A percentile compares a stretch with the other conserved stretches of the same genome.
Conservation (phyloP, 1,284 basidiomycete species). For the Polyporus tsugae region DNA sequence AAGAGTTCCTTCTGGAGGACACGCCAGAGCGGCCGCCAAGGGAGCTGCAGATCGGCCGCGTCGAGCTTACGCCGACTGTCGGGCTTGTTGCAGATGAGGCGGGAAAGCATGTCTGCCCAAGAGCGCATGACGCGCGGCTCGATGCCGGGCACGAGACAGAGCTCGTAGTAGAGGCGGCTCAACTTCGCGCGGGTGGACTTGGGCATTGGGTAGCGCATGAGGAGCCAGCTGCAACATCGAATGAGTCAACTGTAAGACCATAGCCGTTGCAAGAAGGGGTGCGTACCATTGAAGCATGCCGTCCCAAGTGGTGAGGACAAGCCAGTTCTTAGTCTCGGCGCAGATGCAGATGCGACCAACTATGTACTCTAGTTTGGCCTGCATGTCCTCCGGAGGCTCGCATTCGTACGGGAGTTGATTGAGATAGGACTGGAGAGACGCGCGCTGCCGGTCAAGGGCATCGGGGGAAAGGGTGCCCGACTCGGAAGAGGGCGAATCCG, state of each 20-base stretch:
- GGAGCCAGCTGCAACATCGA: constrained; percentile 70
- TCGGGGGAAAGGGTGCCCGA: constrained; percentile 41
- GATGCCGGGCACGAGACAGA: constrained; percentile 78
- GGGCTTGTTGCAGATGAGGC: constrained; percentile 71
- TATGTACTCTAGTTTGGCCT: constrained; percentile 76
- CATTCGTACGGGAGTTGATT: constrained; percentile 80
- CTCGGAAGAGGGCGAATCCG: constrained; percentile 51
- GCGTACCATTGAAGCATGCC: constrained; percentile 77
- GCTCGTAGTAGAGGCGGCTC: constrained; percentile 83
- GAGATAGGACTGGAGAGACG: constrained; percentile 68
- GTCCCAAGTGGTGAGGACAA: constrained; percentile 75
- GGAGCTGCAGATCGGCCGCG: constrained; percentile 72
- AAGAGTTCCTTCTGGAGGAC: constrained; percentile 77
- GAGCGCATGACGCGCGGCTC: constrained; percentile 75
- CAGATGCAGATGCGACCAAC: constrained; percentile 78
- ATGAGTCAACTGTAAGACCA: constrained; percentile 8
- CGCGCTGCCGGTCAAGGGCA: constrained; percentile 60
- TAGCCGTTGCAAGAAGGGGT: constrained; percentile 31
- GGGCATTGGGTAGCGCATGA: constrained; percentile 83
- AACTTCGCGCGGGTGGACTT: constrained; percentile 81
- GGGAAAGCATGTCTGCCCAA: constrained; percentile 79
- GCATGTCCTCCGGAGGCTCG: constrained; percentile 83
- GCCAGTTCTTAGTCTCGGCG: constrained; percentile 81
- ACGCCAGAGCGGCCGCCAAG: constrained; percentile 81
- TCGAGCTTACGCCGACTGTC: constrained; percentile 72